phyloP scores from a whole-genome alignment of 495 filamentous ascomycete species.

The Penicillium lividum region DNA sequence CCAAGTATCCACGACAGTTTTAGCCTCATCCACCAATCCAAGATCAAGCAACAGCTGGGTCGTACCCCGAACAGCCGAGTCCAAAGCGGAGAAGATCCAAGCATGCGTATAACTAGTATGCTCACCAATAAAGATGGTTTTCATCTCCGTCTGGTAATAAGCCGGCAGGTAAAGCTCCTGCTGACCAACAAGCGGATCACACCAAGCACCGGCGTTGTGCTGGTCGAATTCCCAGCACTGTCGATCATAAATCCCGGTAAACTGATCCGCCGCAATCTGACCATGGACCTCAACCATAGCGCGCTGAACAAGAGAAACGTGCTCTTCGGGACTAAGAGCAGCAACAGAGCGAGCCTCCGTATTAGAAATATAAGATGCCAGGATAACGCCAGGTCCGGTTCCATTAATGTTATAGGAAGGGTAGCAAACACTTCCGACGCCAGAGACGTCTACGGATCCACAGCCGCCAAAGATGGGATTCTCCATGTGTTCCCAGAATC shows the following conservation, averaged over 20 bases:
- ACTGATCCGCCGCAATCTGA: constrained; percentile 53
- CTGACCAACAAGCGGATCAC: constrained; percentile 55
- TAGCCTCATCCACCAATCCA: constrained; percentile 70
- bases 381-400: constrained; percentile 61
- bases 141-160: constrained; percentile 67
- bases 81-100: constrained; percentile 69
- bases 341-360: constrained; percentile 48
- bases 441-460: constrained; percentile 56
- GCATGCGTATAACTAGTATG: constrained; percentile 75
- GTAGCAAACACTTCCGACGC: constrained; percentile 62
- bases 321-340: constrained; percentile 50
- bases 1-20: constrained; percentile 61
- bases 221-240: constrained; percentile 61
- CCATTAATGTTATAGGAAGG: constrained; percentile 64
- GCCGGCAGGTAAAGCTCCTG: constrained; percentile 68
- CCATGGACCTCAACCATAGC: constrained; percentile 65
- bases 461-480: constrained; percentile 66
- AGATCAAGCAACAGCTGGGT: constrained; percentile 66
- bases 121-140: constrained; percentile 69
- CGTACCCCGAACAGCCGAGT: constrained; percentile 64
- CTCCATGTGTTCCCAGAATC: constrained; percentile 68
- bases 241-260: constrained; percentile 58
- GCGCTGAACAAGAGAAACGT: constrained; percentile 55
- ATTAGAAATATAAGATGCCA: constrained; percentile 55
- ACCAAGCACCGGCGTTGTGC: constrained; percentile 57